Evolutionary conservation across 108 stramenopile genomes (phyloP).

Genomic region (Cyclotella cryptica): DNA sequence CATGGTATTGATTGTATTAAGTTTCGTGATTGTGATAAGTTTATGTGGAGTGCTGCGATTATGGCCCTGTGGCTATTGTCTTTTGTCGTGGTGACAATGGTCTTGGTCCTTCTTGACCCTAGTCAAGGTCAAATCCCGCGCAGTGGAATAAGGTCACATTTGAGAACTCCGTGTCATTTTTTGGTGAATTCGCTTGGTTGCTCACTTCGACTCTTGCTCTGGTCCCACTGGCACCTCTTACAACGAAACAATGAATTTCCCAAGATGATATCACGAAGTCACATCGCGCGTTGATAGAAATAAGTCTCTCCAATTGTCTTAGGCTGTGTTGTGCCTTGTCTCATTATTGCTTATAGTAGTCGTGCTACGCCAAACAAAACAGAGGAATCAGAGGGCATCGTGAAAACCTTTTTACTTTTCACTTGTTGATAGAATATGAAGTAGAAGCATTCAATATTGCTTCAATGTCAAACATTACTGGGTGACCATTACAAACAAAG

Average conservation of each 20-base stretch:
- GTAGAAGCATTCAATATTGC: slow-evolving; percentile 57
- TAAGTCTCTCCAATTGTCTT: too few species aligned
- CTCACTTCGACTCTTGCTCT: too few species aligned
- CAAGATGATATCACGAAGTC: background rate
- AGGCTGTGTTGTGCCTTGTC: background rate
- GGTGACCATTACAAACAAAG: slow-evolving; percentile 69
- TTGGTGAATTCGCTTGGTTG: too few species aligned
- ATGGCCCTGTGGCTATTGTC: too few species aligned
- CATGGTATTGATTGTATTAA: background rate
- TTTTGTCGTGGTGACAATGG: too few species aligned
- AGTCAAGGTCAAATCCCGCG: too few species aligned
- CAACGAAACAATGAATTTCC: background rate
- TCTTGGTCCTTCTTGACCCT: too few species aligned
- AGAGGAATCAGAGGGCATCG: slow-evolving; percentile 59
- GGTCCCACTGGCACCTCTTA: too few species aligned
- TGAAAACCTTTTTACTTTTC: too few species aligned
- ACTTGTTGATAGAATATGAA: slow-evolving; percentile 34
- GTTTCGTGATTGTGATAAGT: background rate
- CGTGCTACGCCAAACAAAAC: slow-evolving; percentile 55
- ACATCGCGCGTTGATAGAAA: background rate
- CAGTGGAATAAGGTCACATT: too few species aligned
- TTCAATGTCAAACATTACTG: slow-evolving; percentile 60
- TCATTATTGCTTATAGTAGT: slow-evolving; percentile 42
- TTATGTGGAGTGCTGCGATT: background rate
- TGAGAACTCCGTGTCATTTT: too few species aligned